Percentiles rank a stretch among this genome's conserved stretches.
Conservation (phyloP, 2,329 filamentous ascomycete genomes). For the Aspergillus sp. region DNA sequence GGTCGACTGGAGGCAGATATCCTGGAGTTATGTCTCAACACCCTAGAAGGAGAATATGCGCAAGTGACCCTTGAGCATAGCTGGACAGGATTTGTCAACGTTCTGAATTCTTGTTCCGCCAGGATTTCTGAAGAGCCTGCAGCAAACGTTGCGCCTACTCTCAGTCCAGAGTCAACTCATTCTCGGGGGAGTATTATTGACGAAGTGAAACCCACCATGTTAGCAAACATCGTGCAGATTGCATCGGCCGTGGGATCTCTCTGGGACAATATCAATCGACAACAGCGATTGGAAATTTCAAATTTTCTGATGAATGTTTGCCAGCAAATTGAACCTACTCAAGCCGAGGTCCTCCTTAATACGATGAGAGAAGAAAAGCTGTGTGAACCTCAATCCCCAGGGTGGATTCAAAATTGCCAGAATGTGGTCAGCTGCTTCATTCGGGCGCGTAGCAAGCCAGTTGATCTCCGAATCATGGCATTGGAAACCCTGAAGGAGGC, state of each 20-base stretch:
- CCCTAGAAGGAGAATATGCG: constrained; percentile 44
- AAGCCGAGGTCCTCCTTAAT: constrained; percentile 45
- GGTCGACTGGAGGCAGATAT: constrained; percentile 46
- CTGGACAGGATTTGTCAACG: constrained; percentile 39
- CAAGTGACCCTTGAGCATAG: constrained; percentile 35
- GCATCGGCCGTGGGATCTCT: constrained; percentile 40
- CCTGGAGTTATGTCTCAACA: constrained; percentile 45
- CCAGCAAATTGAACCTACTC: constrained; percentile 42
- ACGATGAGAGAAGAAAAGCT: constrained; percentile 38
- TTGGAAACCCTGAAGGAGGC: constrained; percentile 46
- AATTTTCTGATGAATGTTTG: constrained; percentile 43
- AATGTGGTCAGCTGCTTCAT: constrained; percentile 44
- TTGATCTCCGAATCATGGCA: constrained; percentile 46
- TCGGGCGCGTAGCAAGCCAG: constrained; percentile 41
- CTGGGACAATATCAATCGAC: constrained; percentile 42
- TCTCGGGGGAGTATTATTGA: constrained; percentile 35
- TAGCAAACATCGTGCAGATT: constrained; percentile 44
- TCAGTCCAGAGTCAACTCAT: constrained; percentile 30
- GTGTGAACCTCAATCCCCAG: constrained; percentile 38
- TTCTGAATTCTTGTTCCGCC: constrained; percentile 42
- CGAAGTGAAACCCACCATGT: constrained; percentile 43
- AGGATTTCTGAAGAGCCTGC: constrained; percentile 37
- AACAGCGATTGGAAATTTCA: constrained; percentile 42
- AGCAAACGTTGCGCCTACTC: constrained; percentile 23
- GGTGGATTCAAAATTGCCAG: constrained; percentile 41